Conservation (phyloP, 441 rosid species). For the Brassica balearica region DNA sequence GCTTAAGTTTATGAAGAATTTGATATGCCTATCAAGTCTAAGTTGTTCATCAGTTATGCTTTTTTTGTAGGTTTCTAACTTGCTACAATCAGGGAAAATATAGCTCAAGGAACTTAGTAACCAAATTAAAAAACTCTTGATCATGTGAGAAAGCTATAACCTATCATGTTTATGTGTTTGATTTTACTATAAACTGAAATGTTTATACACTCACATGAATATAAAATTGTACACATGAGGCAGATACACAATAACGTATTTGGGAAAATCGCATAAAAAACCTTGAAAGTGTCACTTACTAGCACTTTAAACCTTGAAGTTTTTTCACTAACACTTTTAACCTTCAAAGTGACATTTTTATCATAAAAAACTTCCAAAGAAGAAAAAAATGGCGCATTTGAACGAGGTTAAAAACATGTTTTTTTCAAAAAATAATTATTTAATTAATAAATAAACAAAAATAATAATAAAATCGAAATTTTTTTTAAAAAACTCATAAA, state of each 20-base stretch:
- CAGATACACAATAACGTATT: background rate
- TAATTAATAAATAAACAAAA: too few relatives aligned
- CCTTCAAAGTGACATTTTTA: too few relatives aligned
- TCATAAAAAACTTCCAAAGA: too few relatives aligned
- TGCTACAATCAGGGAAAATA: background rate
- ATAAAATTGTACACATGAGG: background rate
- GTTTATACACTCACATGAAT: background rate
- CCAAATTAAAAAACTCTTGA: background rate
- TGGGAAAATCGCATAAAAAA: background rate
- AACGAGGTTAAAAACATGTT: too few relatives aligned
- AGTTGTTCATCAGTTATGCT: background rate
- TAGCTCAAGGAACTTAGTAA: background rate
- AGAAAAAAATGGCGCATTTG: too few relatives aligned
- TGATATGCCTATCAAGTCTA: background rate
- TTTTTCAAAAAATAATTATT: too few relatives aligned
- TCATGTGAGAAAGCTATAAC: background rate
- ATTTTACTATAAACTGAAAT: background rate
- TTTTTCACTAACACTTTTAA: too few relatives aligned
- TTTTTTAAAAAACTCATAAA: too few relatives aligned
- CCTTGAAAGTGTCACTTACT: too few relatives aligned
- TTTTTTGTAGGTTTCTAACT: background rate
- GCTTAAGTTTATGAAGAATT: background rate
- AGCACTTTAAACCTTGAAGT: too few relatives aligned
- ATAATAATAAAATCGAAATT: too few relatives aligned
- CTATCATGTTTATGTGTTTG: too few relatives aligned